phyloP scores from a whole-genome alignment of 352 stramenopile species.

The Phytophthora fragariae region DNA sequence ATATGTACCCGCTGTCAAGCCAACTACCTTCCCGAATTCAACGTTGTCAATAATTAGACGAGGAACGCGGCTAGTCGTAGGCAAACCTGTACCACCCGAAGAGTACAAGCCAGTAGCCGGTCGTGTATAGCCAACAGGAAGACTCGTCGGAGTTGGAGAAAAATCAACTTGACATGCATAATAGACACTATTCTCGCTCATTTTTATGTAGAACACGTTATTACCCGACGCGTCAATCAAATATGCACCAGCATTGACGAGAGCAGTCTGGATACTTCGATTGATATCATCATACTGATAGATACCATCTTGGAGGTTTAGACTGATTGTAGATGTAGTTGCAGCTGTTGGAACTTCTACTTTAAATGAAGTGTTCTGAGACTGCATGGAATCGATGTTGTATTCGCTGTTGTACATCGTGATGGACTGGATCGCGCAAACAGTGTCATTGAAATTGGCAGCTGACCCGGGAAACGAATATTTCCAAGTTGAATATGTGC shows the following conservation, averaged over 20 bases:
- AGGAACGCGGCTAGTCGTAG: constrained; percentile 3
- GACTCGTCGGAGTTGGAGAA: neutral
- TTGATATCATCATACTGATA: constrained; percentile 15
- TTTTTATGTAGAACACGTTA: constrained; percentile 18
- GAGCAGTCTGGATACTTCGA: constrained; percentile 12
- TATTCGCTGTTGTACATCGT: constrained; percentile 10
- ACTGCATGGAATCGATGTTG: constrained; percentile 16
- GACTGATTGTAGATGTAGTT: constrained; percentile 3
- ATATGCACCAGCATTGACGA: constrained; percentile 18
- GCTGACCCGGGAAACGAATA: neutral
- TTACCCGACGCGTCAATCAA: constrained; percentile 7
- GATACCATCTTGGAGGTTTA: constrained; percentile 13
- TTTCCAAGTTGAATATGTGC: constrained; percentile 6
- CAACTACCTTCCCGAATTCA: too few species aligned
- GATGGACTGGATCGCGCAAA: constrained; percentile 12
- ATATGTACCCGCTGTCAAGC: too few species aligned
- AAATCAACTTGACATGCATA: constrained; percentile 20
- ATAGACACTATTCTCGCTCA: constrained; percentile 17
- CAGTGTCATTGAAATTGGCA: neutral
- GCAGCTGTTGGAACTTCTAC: constrained; percentile 18
- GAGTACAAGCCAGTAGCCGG: constrained; percentile 12
- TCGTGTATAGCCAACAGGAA: constrained; percentile 8
- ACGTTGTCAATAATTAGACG: constrained; percentile 27
- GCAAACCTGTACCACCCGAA: constrained; percentile 14
- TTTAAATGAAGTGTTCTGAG: constrained; percentile 6